Percentiles rank a stretch among this genome's conserved stretches.
Conservation (phyloP, 192 early-diverging fungal genomes). For the Backusella macrospora region DNA sequence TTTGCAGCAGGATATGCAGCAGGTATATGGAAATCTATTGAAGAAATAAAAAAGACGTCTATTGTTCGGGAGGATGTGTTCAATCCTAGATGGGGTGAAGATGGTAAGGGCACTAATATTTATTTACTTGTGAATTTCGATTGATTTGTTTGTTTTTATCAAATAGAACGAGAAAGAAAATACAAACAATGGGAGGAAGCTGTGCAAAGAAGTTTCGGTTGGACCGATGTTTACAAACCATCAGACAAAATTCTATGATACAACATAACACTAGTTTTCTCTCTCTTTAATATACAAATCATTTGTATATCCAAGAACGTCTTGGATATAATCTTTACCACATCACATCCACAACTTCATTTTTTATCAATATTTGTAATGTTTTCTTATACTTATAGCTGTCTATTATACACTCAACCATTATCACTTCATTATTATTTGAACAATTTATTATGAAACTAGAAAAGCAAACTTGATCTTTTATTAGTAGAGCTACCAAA, state of each 20-base stretch:
- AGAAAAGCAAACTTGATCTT: not conserved
- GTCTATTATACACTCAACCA: not conserved
- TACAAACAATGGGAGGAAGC: constrained; percentile 34
- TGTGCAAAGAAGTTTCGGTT: constrained; percentile 37
- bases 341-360: constrained; percentile 2
- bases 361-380: not conserved
- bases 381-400: not conserved
- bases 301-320: not conserved
- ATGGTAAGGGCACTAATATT: constrained; percentile 16
- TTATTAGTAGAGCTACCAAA: not conserved
- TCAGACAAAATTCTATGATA: not conserved
- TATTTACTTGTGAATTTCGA: not conserved
- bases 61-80: constrained; percentile 27
- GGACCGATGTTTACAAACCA: constrained; percentile 27
- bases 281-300: not conserved
- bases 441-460: not conserved
- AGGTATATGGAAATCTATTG: constrained; percentile 31
- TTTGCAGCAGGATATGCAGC: constrained; percentile 50
- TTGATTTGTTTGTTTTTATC: not conserved
- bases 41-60: constrained; percentile 23
- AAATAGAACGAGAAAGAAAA: constrained; percentile 23
- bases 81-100: constrained; percentile 20
- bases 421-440: not conserved
- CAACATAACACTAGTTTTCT: not conserved
- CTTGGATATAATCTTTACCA: constrained; percentile 1